phyloP scores from a whole-genome alignment of 768 basidiomycete species.

The Tubosaeta sp. region DNA sequence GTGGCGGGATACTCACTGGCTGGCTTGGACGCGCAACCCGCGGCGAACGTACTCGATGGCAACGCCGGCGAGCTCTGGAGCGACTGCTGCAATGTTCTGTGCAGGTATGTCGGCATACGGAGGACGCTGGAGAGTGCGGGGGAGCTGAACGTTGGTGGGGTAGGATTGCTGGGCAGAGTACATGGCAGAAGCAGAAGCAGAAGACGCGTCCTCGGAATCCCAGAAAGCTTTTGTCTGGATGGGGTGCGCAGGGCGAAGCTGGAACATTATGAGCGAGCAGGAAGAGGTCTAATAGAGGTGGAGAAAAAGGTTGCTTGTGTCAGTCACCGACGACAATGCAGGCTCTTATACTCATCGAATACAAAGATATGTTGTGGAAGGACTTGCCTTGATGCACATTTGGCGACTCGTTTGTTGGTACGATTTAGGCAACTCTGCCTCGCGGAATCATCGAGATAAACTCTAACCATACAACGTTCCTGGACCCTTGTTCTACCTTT shows the following conservation, averaged over 20 bases:
- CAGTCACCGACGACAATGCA: constrained; percentile 9
- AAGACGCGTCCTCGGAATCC: constrained; percentile 30
- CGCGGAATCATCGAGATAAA: constrained; percentile 14
- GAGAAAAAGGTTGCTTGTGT: constrained; percentile 17
- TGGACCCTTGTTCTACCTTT: constrained; percentile 29
- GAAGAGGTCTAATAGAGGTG: constrained; percentile 17
- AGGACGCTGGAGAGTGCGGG: constrained; percentile 66
- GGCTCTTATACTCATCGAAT: constrained; percentile 30
- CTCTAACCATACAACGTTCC: constrained; percentile 26
- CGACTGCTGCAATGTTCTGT: constrained; percentile 51
- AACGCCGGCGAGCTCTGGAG: constrained; percentile 44
- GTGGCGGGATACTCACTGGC: constrained; percentile 33
- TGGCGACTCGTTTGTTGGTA: constrained; percentile 34
- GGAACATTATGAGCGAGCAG: constrained; percentile 29
- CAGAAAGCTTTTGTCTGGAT: constrained; percentile 35
- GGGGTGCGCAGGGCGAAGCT: constrained; percentile 33
- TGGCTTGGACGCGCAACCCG: constrained; percentile 42
- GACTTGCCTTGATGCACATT: constrained; percentile 27
- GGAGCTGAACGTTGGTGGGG: constrained; percentile 53
- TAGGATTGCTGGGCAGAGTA: constrained; percentile 27
- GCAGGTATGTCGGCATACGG: constrained; percentile 52
- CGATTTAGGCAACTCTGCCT: constrained; percentile 27
- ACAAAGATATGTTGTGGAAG: constrained; percentile 32
- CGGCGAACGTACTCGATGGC: constrained; percentile 65
- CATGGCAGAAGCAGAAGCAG: constrained; percentile 22